Base-by-base conservation (phyloP, 2,329 filamentous ascomycete genomes). In the Fonsecaea erecta region DNA sequence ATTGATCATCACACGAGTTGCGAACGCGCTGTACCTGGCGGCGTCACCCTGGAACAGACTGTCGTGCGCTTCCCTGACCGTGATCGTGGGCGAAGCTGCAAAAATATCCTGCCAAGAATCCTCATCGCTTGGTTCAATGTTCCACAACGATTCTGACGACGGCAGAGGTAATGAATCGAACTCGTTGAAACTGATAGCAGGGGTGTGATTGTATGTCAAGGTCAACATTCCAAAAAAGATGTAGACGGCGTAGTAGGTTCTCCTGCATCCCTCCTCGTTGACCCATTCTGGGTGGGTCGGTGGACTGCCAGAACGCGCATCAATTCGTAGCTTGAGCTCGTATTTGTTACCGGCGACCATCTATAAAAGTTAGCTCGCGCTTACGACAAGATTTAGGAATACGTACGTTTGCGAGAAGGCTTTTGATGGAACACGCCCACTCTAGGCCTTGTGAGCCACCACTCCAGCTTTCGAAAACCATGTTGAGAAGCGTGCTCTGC, bases 391-490 rank as follows among this genome's bases (percentile, higher is more conserved):
- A 5, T 48, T 1, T n/a, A 24, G 24, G 46, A 32, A 60, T 55
- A 73, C 78, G 73, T 75, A 81, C 79, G 80, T 98, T 98, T 71
- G 94, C 94, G 56, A 99, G 86, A 43, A 98, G 84, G 82, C 93
- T 96, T 86, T 98, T 98, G 80, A 99, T 98, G 1, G 95, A 98
- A 78, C 94, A 98, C 37, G 95, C 93, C 95, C 95, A 99, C 78
- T 99, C 95, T 2, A 99, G 85, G 40, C 95, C 95, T 79, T 97
- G 98, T 37, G 95, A 90, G 75, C 98, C 95, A 73, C 95, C 95
- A 77, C 95, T 98, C 95, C 95, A 99, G 83, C 93, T 98, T 62
- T 95, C 93, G 77, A 99, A 98, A 71, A 97, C 89, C 95, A 98
- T 98, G 83, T 99, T 99, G 64, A 99, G 83, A 60, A 99, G 82